Percentiles rank a stretch among this genome's conserved stretches.
These are phyloP conservation scores for Paraphoma sp. DNA, from an alignment of 2,329 filamentous ascomycete species.

Conservation along the genomic window DNA sequence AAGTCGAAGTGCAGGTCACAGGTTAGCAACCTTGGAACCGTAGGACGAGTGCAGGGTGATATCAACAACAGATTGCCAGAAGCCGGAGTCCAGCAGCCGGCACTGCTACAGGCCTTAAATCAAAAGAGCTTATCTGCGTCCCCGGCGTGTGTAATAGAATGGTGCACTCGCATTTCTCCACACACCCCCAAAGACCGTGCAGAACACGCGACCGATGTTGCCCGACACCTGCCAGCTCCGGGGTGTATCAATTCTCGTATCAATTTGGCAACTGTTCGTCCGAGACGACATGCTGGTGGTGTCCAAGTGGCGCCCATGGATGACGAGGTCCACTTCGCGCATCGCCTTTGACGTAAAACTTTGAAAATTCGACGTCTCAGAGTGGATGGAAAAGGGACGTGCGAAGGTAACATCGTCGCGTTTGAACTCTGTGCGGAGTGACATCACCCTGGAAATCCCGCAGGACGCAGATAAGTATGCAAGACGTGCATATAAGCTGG, in stretches of 20 bases:
- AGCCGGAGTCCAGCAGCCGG: not conserved
- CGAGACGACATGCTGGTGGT: not conserved
- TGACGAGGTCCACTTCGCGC: slow-evolving; percentile 37
- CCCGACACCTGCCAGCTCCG: slow-evolving; percentile 9
- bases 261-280: not conserved
- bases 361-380: slow-evolving; percentile 36
- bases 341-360: slow-evolving; percentile 34
- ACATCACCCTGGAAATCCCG: slow-evolving; percentile 7
- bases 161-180: slow-evolving; percentile 17
- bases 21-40: slow-evolving; percentile 11
- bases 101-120: slow-evolving; percentile 9
- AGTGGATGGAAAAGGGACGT: slow-evolving; percentile 21
- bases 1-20: slow-evolving; percentile 31
- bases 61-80: slow-evolving; percentile 3
- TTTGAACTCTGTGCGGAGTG: not conserved
- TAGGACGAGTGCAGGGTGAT: slow-evolving; percentile 6
- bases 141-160: slow-evolving; percentile 25
- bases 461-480: slow-evolving; percentile 2
- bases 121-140: slow-evolving; percentile 21
- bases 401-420: slow-evolving; percentile 9
- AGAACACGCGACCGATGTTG: slow-evolving; percentile 16
- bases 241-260: not conserved
- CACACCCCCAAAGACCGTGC: slow-evolving; percentile 11
- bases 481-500: not conserved
- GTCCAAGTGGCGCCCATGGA: slow-evolving; percentile 8